These are phyloP conservation scores for Beta lomatogona DNA, from an alignment of 179 eudicot genomes.

Conservation along the genomic window DNA sequence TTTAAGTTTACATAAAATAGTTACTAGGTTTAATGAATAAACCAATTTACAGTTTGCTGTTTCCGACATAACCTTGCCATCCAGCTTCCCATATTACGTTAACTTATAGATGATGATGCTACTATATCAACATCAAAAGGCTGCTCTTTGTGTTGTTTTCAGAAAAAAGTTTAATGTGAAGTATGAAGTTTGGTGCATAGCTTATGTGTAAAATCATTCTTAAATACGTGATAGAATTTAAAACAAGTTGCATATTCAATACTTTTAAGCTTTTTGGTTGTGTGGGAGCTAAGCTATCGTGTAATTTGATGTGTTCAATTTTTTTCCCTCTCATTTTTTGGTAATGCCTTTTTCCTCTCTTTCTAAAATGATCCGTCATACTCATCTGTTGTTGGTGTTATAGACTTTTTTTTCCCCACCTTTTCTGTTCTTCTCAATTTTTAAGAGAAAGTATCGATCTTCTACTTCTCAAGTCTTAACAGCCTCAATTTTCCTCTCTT, in stretches of 20 bases:
- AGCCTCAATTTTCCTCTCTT: conserved; percentile 27
- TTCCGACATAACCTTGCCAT: background rate
- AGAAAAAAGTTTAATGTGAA: background rate
- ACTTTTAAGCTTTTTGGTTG: background rate
- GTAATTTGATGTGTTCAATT: background rate
- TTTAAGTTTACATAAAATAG: background rate
- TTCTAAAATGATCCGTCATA: background rate
- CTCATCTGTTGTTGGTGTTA: background rate
- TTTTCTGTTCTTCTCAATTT: too few species aligned
- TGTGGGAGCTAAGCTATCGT: background rate
- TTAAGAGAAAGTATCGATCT: background rate
- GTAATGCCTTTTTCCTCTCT: background rate
- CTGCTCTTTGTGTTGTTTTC: background rate
- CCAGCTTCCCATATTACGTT: background rate
- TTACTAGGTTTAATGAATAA: background rate
- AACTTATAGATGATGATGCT: too few species aligned
- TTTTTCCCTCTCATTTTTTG: background rate
- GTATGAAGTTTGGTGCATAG: background rate
- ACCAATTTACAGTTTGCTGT: background rate
- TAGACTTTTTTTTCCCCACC: background rate
- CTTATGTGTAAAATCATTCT: background rate
- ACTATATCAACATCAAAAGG: background rate
- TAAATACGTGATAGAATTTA: background rate
- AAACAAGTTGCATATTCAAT: background rate
- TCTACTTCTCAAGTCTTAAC: background rate